Evolutionary conservation across 768 basidiomycete genomes (phyloP), one percentile per base, ranked within the genome.

Genomic region (Mycena chlorophos): DNA sequence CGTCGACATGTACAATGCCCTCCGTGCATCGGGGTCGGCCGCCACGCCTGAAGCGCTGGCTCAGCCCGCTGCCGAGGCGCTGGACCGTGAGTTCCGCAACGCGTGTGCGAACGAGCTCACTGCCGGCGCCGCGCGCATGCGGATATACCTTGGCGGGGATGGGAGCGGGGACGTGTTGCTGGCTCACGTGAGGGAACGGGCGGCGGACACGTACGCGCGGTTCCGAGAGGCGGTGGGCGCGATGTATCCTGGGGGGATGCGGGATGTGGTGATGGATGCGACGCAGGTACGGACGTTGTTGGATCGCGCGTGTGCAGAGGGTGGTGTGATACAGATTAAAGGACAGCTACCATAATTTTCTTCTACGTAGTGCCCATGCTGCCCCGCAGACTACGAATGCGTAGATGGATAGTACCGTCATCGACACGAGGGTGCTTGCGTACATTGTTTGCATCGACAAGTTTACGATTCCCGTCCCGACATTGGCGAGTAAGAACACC

Each of bases 391-490:
- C 68, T 1, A 69, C 75, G 6, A 81, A 71, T 2, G 83, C 73
- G 68, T 98, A 98, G 4, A 65, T 65, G 3, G 71, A 59, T 10
- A 98, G 69, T 34, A 94, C 79, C 4, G 73, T 52, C 76, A 95
- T 77, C 5, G 91, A 86, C 30, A 71, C 62, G 30, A 55, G 42
- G 53, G 86, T 75, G 1, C 79, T 72, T 23, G 78, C 77, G 64
- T 94, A 91, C 85, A 98, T 94, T 8, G 94, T 98, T 60, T 73
- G 70, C 56, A 95, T 77, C 1, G 81, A 76, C 30, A 98, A 62
- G 67, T 98, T 99, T 58, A 95, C 75, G 13, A 91, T 60, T 0
- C 96, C 96, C 0, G 96, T 99, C 28, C 81, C 68, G 1, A 96
- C 72, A 67, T 98, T 98, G 0, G 94, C 91, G 22, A 89, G 57